Evolutionary conservation across 139 green algal species (phyloP).

Genomic region (Diplosphaera chodatii): DNA sequence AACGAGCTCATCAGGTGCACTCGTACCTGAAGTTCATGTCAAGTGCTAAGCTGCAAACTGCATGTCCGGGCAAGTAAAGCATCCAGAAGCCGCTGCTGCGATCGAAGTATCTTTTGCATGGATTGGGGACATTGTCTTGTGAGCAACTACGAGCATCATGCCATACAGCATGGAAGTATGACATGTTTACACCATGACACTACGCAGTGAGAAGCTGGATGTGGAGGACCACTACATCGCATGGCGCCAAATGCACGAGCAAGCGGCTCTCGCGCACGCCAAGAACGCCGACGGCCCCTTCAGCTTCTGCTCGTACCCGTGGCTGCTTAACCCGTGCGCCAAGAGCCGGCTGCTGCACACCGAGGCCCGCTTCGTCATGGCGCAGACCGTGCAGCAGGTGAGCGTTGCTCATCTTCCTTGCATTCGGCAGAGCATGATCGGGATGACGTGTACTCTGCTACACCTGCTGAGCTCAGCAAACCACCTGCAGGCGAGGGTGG

Average conservation of each 20-base stretch:
- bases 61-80: too few species aligned
- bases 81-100: too few species aligned
- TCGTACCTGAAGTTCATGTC: too few species aligned
- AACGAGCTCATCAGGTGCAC: conserved; percentile 76
- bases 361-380: conserved; percentile 58
- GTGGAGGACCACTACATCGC: conserved; percentile 86
- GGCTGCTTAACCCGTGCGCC: conserved; percentile 79
- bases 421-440: too few species aligned
- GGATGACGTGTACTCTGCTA: too few species aligned
- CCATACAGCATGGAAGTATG: too few species aligned
- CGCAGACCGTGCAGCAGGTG: conserved; percentile 21
- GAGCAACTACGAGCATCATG: too few species aligned
- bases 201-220: conserved; percentile 76
- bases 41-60: too few species aligned
- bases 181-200: neutral
- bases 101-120: too few species aligned
- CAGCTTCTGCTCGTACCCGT: conserved; percentile 88
- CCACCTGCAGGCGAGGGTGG: conserved; percentile 60
- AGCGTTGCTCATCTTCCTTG: too few species aligned
- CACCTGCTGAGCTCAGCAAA: too few species aligned
- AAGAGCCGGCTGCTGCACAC: conserved; percentile 85
- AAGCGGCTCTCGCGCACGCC: conserved; percentile 27
- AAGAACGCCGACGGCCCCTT: conserved; percentile 64
- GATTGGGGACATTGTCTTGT: too few species aligned
- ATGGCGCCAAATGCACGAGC: conserved; percentile 67